Base-by-base conservation (phyloP, 2,329 filamentous ascomycete genomes). In the Exophiala dermatitidis region DNA sequence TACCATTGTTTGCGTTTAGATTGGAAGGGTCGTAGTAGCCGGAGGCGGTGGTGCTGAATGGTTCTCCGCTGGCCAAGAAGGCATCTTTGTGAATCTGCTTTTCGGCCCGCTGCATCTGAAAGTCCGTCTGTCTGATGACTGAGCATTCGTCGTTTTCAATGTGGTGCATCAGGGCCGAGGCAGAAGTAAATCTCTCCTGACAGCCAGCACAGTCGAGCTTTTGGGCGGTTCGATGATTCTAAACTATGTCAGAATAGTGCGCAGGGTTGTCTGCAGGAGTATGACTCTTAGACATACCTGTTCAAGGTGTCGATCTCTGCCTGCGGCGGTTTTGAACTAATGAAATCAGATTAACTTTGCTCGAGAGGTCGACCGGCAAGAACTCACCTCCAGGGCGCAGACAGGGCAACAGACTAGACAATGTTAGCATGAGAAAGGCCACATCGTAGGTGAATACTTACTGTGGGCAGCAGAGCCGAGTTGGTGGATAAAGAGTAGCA, bases 71-170 rank as follows among this genome's bases (percentile, higher is more conserved):
- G 36, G 46, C 41, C 28, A 40, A 34, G 59, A 69, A 62, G 1
- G 60, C 65, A 44, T 65, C 65, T 50, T 67, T 71, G 48, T 76
- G 65, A 38, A 80, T 67, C 32, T 71, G 64, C 60, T 77, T 80
- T 63, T 79, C 74, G 10, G 74, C 69, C 26, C 79, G 70, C 44
- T 76, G 69, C n/a, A 69, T 69, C 10, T 71, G 64, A 54, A 81
- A 78, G 8, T 75, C 67, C 0, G 64, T 54, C 0, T 67, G 59
- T 1, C 58, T 61, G 56, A 81, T 76, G 2, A 64, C 65, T 0
- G 58, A 45, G 62, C 81, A 84, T 34, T 74, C 64, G 19, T 74
- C 74, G 6, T 71, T 68, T 60, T 83, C 79, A 19, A 83, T 71
- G 59, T 84, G 81, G 10, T 67, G 66, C 52, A 82, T 74, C 37